Conservation (phyloP, 257 asterid species). For the Solanum lycopersicoides region DNA sequence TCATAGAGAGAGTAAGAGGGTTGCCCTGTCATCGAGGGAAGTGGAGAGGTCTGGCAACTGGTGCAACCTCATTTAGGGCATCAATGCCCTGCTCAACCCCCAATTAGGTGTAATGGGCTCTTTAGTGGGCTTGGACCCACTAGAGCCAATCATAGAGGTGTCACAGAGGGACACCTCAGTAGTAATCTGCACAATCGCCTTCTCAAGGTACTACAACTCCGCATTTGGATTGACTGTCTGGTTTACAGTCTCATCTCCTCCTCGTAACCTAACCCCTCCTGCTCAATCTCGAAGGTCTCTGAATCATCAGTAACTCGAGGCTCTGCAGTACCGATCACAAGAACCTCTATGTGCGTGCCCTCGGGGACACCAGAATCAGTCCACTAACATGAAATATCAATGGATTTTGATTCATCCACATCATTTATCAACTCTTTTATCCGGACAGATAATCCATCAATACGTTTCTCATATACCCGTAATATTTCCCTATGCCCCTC, state of each 20-base stretch:
- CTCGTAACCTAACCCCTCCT: not conserved
- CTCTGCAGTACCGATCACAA: too few relatives aligned
- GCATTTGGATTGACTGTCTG: too few relatives aligned
- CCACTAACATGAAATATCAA: not conserved
- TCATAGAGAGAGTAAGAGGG: not conserved
- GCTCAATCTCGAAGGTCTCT: not conserved
- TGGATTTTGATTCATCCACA: not conserved
- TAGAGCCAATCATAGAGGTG: too few relatives aligned
- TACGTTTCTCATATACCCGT: not conserved
- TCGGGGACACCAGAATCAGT: not conserved
- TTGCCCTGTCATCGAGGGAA: not conserved
- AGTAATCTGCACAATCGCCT: not conserved
- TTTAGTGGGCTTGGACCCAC: not conserved
- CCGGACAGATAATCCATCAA: too few relatives aligned
- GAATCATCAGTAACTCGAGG: not conserved
- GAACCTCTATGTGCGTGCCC: not conserved
- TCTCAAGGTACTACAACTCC: too few relatives aligned
- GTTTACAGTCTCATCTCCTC: accelerated
- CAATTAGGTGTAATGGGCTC: not conserved
- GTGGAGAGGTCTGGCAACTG: not conserved
- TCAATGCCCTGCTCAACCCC: not conserved
- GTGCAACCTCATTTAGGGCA: not conserved
- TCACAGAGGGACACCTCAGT: not conserved
- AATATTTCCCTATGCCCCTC: not conserved
- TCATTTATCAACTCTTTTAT: not conserved